These are phyloP conservation scores for Thielaviopsis euricoi DNA, from an alignment of 2,329 filamentous ascomycete genomes.

Conservation along the genomic window DNA sequence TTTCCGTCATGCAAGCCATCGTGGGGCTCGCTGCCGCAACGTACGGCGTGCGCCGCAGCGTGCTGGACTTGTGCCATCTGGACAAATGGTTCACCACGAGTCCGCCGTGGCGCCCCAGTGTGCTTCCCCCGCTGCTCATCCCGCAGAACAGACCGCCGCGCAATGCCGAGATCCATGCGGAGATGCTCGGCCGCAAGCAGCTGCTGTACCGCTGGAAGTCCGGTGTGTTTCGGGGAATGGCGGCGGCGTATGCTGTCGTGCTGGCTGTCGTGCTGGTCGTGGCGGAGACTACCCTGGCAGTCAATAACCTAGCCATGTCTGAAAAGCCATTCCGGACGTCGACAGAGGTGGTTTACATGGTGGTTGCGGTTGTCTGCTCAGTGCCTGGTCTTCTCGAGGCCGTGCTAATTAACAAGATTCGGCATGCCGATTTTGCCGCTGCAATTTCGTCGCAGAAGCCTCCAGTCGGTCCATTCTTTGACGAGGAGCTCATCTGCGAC, in stretches of 20 bases:
- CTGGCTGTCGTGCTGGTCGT: background rate
- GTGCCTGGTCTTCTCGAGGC: background rate
- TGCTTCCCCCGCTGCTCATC: constrained; percentile 2
- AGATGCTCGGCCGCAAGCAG: background rate
- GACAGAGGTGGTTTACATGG: background rate
- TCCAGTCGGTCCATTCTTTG: background rate
- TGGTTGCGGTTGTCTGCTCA: background rate
- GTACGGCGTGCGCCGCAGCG: background rate
- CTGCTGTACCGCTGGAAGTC: background rate
- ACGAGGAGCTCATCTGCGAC: background rate
- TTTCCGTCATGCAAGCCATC: background rate
- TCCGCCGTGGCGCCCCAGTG: constrained; percentile 2
- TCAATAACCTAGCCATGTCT: background rate
- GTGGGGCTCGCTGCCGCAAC: background rate
- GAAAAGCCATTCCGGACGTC: background rate
- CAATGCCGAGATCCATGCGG: background rate
- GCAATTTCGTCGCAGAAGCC: background rate
- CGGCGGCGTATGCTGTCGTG: background rate
- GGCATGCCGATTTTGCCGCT: background rate
- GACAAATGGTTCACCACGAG: constrained; percentile 1
- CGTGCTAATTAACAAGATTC: background rate
- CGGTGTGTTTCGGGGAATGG: background rate
- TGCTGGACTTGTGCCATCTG: background rate
- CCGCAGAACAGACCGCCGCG: background rate
- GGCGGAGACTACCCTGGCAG: background rate